Conservation (phyloP, 1,139 yeast species). For the Komagataea norvegica region DNA sequence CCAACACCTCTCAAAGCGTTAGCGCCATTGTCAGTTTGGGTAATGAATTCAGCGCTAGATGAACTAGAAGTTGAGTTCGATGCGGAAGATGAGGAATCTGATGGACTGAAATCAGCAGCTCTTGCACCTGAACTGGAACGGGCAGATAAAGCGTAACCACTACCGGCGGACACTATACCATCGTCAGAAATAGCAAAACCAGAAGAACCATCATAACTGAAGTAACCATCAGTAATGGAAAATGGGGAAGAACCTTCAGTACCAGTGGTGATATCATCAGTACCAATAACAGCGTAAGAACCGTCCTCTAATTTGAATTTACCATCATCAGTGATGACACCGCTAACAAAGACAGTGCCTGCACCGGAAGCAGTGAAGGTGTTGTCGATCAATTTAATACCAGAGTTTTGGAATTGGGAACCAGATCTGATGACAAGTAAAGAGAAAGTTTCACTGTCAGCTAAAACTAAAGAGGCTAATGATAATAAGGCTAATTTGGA, state of each 20-base stretch:
- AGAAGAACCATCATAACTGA: conserved; percentile 24
- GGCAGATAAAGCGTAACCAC: conserved; percentile 14
- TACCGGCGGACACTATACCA: conserved; percentile 3
- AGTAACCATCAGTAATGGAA: conserved; percentile 25
- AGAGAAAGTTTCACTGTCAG: conserved; percentile 33
- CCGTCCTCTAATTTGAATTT: conserved; percentile 27
- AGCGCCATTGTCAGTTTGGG: conserved; percentile 16
- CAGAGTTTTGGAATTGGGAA: conserved; percentile 28
- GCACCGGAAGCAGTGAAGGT: conserved; percentile 11
- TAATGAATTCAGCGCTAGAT: conserved; percentile 9
- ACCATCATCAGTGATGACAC: conserved; percentile 30
- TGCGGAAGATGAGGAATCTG: conserved; percentile 12
- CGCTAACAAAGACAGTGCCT: conserved; percentile 16
- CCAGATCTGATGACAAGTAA: conserved; percentile 32
- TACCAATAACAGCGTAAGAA: conserved; percentile 25
- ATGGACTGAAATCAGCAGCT: conserved; percentile 23
- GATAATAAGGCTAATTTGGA: conserved; percentile 15
- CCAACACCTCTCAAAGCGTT: conserved; percentile 11
- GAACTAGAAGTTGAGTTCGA: conserved; percentile 3
- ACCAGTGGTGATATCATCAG: conserved; percentile 22
- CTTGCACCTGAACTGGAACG: conserved; percentile 12
- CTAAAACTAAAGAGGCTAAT: conserved; percentile 25
- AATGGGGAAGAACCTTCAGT: conserved; percentile 28
- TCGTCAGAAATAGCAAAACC: conserved; percentile 24
- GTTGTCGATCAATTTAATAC: conserved; percentile 18